phyloP scores from a whole-genome alignment of 78 protist species.

The Dictyostelium firmibasis region DNA sequence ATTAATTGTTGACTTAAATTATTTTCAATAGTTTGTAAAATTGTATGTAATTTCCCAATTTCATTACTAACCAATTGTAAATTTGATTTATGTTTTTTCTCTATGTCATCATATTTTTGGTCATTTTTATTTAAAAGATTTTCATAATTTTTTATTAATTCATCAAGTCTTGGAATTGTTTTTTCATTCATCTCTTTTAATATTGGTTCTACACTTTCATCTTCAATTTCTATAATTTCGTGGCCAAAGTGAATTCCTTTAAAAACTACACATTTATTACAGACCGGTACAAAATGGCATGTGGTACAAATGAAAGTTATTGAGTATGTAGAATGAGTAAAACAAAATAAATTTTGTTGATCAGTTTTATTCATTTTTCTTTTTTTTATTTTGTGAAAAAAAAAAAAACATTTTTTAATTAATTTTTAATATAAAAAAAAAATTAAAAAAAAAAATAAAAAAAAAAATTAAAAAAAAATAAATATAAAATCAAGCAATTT shows the following conservation, averaged over 20 bases:
- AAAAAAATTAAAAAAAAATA: too few species aligned
- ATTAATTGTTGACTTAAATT: background rate
- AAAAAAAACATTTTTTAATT: too few species aligned
- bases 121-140: too few species aligned
- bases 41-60: background rate
- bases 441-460: too few species aligned
- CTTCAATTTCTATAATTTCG: background rate
- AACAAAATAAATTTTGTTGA: background rate
- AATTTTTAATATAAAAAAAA: too few species aligned
- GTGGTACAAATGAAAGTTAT: background rate
- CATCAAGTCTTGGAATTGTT: background rate
- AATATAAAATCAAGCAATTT: too few species aligned
- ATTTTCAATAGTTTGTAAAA: background rate
- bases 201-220: background rate
- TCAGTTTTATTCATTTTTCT: background rate
- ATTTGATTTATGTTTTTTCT: background rate
- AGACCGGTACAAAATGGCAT: background rate
- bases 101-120: too few species aligned
- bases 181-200: background rate
- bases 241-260: background rate
- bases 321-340: background rate
- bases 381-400: too few species aligned
- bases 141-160: too few species aligned
- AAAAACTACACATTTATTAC: background rate
- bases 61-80: background rate